Conservation (phyloP, 176 grass and related monocot species). For the Oryza meridionalis region DNA sequence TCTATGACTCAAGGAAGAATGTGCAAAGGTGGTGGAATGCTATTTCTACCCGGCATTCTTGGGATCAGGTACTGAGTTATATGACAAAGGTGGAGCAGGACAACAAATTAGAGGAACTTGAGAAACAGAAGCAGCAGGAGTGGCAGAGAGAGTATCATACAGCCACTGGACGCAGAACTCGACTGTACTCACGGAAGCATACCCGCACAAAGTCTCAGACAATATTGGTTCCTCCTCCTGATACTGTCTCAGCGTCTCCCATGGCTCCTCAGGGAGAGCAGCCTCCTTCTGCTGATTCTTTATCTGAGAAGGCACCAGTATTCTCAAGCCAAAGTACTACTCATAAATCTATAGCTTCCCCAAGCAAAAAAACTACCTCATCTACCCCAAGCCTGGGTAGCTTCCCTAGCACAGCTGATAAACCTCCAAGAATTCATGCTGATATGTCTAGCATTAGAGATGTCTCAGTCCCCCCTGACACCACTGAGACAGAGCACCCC, state of each 20-base stretch:
- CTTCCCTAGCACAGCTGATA: conserved; percentile 8
- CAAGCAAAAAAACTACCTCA: conserved; percentile 24
- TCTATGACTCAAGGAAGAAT: conserved; percentile 83
- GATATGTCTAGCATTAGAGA: background rate
- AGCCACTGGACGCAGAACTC: background rate
- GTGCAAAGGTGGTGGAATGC: conserved; percentile 80
- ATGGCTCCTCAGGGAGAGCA: conserved; percentile 9
- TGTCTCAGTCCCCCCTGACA: conserved; percentile 11
- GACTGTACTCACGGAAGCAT: conserved; percentile 21
- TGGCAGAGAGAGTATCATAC: conserved; percentile 29
- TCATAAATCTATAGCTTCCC: conserved; percentile 22
- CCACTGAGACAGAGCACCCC: conserved; percentile 15
- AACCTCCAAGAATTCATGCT: background rate
- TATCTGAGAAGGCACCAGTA: background rate
- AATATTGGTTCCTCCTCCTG: conserved; percentile 39
- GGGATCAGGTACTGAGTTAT: conserved; percentile 56
- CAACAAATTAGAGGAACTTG: conserved; percentile 37
- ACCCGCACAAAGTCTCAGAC: conserved; percentile 30
- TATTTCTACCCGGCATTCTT: conserved; percentile 57
- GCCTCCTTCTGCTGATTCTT: conserved; percentile 26
- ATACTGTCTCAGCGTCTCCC: conserved; percentile 5
- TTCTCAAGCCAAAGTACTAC: conserved; percentile 30
- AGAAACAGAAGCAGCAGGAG: conserved; percentile 37
- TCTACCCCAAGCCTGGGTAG: conserved; percentile 28
- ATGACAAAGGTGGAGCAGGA: conserved; percentile 40